Percentiles rank a stretch among this genome's conserved stretches.
These are phyloP conservation scores for Centrapalus pauciflorus DNA, from an alignment of 129 eudicot species.

Conservation along the genomic window DNA sequence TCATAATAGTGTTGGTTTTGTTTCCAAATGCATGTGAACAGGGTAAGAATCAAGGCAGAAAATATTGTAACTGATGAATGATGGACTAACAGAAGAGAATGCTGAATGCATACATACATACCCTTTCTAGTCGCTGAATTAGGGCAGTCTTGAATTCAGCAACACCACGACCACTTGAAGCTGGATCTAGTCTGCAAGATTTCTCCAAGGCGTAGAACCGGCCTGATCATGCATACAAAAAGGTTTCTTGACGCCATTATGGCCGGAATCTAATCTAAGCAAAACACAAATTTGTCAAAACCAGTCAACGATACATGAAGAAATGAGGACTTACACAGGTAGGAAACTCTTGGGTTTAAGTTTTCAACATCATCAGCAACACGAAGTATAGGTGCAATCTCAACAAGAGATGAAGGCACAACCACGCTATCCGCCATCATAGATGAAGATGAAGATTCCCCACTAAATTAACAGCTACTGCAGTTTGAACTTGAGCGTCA, in stretches of 20 bases:
- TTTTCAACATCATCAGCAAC: constrained; percentile 66
- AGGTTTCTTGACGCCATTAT: too few species aligned
- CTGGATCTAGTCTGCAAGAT: constrained; percentile 62
- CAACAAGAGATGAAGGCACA: constrained; percentile 58
- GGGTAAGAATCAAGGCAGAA: too few species aligned
- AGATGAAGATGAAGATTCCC: too few species aligned
- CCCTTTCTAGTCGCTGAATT: constrained; percentile 63
- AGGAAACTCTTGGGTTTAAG: constrained; percentile 53
- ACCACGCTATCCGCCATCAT: constrained; percentile 64
- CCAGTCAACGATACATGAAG: too few species aligned
- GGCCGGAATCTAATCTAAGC: too few species aligned
- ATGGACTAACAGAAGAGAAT: neutral
- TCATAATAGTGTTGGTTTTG: too few species aligned
- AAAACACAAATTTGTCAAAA: too few species aligned
- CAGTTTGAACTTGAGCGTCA: too few species aligned
- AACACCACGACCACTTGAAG: too few species aligned
- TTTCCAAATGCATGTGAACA: too few species aligned
- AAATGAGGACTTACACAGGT: constrained; percentile 44
- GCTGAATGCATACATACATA: too few species aligned
- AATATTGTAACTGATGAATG: neutral
- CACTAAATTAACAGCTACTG: too few species aligned
- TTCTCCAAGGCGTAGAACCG: constrained; percentile 68
- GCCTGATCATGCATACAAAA: constrained; percentile 31
- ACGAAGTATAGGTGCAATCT: constrained; percentile 64
- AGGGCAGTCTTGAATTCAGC: constrained; percentile 67